Percentiles rank a stretch among this genome's conserved stretches.
Evolutionary conservation across 345 rosid species (phyloP).

Genomic region (Dipteronia sinensis): DNA sequence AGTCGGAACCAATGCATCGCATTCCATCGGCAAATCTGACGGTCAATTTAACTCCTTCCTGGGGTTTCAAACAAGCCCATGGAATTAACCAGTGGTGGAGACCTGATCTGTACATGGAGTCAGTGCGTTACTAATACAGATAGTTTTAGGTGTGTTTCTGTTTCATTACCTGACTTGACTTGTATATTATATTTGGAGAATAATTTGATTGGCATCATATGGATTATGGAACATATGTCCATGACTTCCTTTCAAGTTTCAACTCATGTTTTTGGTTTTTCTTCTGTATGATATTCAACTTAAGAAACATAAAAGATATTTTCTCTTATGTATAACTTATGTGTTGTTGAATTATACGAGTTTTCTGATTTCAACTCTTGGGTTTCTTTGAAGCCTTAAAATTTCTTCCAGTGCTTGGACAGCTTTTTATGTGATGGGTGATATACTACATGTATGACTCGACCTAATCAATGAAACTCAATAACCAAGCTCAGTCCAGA

Average conservation of each 20-base stretch:
- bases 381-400: too few relatives aligned
- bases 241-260: neutral
- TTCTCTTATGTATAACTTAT: too few relatives aligned
- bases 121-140: slow-evolving; percentile 52
- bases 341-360: too few relatives aligned
- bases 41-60: slow-evolving; percentile 38
- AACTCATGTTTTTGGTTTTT: neutral
- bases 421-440: too few relatives aligned
- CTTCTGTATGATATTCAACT: neutral
- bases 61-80: slow-evolving; percentile 71
- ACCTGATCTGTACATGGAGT: slow-evolving; percentile 34
- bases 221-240: neutral
- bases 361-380: too few relatives aligned
- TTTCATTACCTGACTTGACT: neutral
- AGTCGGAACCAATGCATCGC: slow-evolving; percentile 69
- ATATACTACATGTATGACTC: too few relatives aligned
- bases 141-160: slow-evolving; percentile 16
- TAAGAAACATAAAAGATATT: too few relatives aligned
- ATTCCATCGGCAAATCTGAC: slow-evolving; percentile 72
- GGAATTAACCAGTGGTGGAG: slow-evolving; percentile 96
- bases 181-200: neutral
- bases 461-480: too few relatives aligned
- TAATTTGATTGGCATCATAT: neutral
- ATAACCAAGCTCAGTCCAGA: too few relatives aligned
- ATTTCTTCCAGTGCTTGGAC: too few relatives aligned